A percentile compares a stretch with the other conserved stretches of the same genome.
These are phyloP conservation scores for Histomonas meleagridis DNA, from an alignment of 208 protist species.

Conservation along the genomic window DNA sequence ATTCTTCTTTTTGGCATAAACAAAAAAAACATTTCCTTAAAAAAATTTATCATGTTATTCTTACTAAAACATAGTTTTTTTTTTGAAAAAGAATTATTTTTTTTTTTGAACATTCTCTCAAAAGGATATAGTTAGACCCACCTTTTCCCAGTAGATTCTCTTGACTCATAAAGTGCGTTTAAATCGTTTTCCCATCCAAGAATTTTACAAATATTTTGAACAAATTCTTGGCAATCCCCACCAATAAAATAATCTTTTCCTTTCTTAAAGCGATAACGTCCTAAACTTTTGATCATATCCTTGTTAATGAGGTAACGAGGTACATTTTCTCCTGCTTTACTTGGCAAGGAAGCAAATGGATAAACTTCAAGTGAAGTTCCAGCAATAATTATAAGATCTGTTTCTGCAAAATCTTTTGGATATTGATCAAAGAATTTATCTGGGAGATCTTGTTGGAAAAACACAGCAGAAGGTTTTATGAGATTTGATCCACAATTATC, in stretches of 20 bases:
- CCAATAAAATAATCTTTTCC: neutral
- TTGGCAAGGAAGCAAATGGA: neutral
- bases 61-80: too few species aligned
- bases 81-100: too few species aligned
- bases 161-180: too few species aligned
- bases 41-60: too few species aligned
- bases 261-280: too few species aligned
- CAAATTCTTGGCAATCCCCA: neutral
- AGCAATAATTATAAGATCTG: neutral
- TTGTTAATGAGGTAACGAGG: neutral
- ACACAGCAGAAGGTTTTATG: neutral
- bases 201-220: neutral
- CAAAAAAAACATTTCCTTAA: too few species aligned
- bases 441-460: neutral
- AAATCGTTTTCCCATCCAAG: neutral
- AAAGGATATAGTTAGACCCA: too few species aligned
- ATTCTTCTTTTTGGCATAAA: too few species aligned
- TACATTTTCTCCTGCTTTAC: neutral
- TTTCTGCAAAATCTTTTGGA: neutral
- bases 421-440: neutral
- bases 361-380: neutral
- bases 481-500: neutral
- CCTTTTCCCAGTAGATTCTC: too few species aligned
- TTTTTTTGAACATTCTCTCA: too few species aligned
- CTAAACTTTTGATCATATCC: too few species aligned